Percentiles rank a stretch among this genome's conserved stretches.
These are phyloP conservation scores for Entelexis paramagnoliae DNA, from an alignment of 1,139 yeast species.

Conservation along the genomic window DNA sequence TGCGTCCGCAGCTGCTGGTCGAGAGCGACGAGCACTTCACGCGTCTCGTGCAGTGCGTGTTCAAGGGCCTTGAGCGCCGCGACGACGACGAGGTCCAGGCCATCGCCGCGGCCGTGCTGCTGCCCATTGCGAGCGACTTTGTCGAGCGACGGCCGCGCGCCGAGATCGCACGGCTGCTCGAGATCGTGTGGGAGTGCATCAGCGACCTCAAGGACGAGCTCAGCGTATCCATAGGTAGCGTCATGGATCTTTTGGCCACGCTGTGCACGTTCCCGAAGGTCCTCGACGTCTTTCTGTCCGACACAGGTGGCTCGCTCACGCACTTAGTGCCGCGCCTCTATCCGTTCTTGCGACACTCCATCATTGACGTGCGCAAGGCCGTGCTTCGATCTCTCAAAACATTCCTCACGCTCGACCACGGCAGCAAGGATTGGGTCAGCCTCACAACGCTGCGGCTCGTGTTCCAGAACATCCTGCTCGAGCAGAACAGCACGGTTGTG, in stretches of 20 bases:
- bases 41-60: constrained; percentile 70
- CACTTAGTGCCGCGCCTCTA: constrained; percentile 79
- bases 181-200: constrained; percentile 80
- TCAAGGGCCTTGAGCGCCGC: constrained; percentile 65
- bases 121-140: constrained; percentile 82
- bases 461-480: constrained; percentile 79
- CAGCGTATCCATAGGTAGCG: constrained; percentile 90
- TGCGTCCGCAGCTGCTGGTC: constrained; percentile 66
- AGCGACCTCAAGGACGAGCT: constrained; percentile 80
- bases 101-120: constrained; percentile 84
- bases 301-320: constrained; percentile 43
- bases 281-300: constrained; percentile 48
- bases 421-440: constrained; percentile 64
- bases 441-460: constrained; percentile 61
- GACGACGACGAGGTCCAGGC: constrained; percentile 95
- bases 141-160: constrained; percentile 49
- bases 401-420: constrained; percentile 57
- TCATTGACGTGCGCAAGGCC: constrained; percentile 81
- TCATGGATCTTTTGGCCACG: constrained; percentile 86
- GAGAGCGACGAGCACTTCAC: constrained; percentile 44
- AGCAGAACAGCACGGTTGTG: constrained; percentile 70
- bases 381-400: constrained; percentile 73
- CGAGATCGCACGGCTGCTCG: constrained; percentile 53
- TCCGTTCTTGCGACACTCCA: constrained; percentile 90
- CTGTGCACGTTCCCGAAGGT: constrained; percentile 77